Base-by-base conservation (phyloP, 768 basidiomycete genomes). In the Mycena belliarum region DNA sequence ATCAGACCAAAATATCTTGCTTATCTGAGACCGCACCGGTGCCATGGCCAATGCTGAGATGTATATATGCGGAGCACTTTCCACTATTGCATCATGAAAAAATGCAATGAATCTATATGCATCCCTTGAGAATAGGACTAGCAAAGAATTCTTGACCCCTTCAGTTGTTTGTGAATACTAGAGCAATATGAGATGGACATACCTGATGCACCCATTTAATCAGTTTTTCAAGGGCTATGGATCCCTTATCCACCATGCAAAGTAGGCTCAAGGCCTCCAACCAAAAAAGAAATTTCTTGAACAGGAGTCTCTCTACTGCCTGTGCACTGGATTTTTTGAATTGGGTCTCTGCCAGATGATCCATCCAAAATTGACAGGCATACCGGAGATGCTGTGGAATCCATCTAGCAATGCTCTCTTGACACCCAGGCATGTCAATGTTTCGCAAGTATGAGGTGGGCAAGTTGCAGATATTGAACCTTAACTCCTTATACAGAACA, bases 311-410 rank as follows among this genome's bases (percentile, higher is more conserved):
- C 25, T 57, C 29, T 12, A 50, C 54, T 44, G 32, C n/a, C 25
- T 25, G n/a, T 4, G 33, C 33, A 35, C 33, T 32, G 6, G 5
- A 6, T 35, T 10, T 4, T 35, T 8, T 15, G 16, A 14, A 32
- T 25, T 2, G 43, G 32, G 49, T 45, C 15, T 6, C 24, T 23
- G 4, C 48, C 25, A 57, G 33, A 44, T 63, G 62, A 21, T 37
- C 29, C 20, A 26, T 37, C 62, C 62, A 63, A 28, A 46, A 63
- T 16, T 38, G 62, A 35, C 49, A 63, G 21, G 54, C 43, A 47
- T 63, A 61, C 23, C 40, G 52, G 3, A 63, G 35, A 38, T 50
- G 37, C 15, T 18, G 29, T 8, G 62, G 15, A 6, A 60, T 60
- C 32, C 23, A 42, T 24, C 16, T 40, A n/a, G 52, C 8, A 7